Base-by-base conservation (phyloP, 2,329 filamentous ascomycete species). In the Botrytis porri region DNA sequence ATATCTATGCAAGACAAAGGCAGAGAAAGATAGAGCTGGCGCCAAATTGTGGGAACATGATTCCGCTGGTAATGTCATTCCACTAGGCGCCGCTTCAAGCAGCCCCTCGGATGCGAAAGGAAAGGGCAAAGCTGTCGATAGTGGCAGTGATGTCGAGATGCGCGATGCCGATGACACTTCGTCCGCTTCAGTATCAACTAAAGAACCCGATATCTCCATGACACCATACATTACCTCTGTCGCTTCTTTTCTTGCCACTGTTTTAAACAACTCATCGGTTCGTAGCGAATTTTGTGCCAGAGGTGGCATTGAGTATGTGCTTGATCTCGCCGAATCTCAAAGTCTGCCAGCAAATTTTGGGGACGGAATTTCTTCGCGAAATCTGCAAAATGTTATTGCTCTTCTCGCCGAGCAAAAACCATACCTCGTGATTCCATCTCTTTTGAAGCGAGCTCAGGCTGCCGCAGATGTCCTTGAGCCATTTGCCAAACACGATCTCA, bases 241-340 rank as follows among this genome's bases (percentile, higher is more conserved):
- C 54, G 88, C 92, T 74, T 92, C 89, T 67, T 99, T 99, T 81
- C 83, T 99, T 63, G 82, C 83, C 16, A 79, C 76, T 2, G 77
- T 82, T 57, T 77, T 82, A 54, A 75, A 74, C 29, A 81, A 81
- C 65, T 74, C 77, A 4, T 75, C 79, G 9, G 76, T 80, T 37
- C 78, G 80, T 20, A 75, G 77, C 29, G 87, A 88, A 37, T 95
- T 98, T 79, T 89, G 96, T 75, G 89, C 92, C 71, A 87, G 88
- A 67, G 93, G 94, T 73, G 96, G 94, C 10, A 89, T 95, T 37
- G 94, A 98, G 81, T 86, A 92, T 69, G 85, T 98, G 32, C 85
- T 99, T 71, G 94, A 98, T 79, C 89, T 98, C 72, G 92, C 92
- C 59, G 93, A 92, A 71, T 88, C 95, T 43, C 92, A 94, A 8